Evolutionary conservation across 2,329 filamentous ascomycete species (phyloP), one percentile per base, ranked within the genome.

Genomic region (Mariannaea sp.): DNA sequence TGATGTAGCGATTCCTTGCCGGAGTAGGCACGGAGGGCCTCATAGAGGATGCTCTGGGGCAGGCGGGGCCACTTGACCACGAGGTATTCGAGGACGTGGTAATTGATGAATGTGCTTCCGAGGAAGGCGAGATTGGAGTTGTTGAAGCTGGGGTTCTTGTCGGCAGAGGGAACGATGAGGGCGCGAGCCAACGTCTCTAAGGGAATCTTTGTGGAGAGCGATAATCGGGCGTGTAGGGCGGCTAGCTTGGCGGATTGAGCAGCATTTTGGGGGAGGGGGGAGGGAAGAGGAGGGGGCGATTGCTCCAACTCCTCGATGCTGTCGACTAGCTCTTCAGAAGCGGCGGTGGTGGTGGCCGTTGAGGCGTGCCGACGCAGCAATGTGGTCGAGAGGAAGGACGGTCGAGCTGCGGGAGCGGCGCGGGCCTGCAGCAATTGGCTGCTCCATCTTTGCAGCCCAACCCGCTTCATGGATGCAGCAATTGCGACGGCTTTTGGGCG

Each of bases 21-120:
- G 40, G 87, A 82, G 70, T 91, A 97, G 40, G 90, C 92, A 66
- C 88, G 87, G 77, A 96, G 87, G 26, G 91, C 88, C 47, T 92
- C 86, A 74, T 91, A 95, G 46, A 96, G 77, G 51, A 99, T 88
- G n/a, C 82, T 75, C 81, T 94, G 89, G 48, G 94, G 94, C 49
- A 99, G 81, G 43, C 94, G 91, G 12, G 94, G 94, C 74, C 92
- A 97, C 68, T 86, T 89, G 77, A 88, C 91, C 63, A 97, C 77
- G 60, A 99, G 83, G 75, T 88, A 87, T 80, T 99, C 94, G 67
- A 89, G 84, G 57, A 90, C 88, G 72, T 97, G 92, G 77, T 94
- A 95, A 71, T 88, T 86, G 65, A 97, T 83, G 61, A 99, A 81
- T 62, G 92, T 86, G 66, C 85, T 81, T 58, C 94, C 94, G 20